Conservation (phyloP, 805 yeast genomes). For the Tetrapisispora taiwanensis region DNA sequence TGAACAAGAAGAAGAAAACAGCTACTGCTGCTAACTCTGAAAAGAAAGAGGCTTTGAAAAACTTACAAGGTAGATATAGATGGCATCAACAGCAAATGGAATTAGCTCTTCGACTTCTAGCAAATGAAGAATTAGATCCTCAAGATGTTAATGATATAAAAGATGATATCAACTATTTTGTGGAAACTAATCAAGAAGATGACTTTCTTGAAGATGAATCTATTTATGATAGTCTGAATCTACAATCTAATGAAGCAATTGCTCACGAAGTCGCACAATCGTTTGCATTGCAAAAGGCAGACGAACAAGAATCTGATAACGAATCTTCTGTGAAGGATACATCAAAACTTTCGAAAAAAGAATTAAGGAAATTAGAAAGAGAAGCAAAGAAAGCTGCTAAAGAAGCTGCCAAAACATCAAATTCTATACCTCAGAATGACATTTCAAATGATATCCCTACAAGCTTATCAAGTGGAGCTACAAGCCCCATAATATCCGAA, state of each 20-base stretch:
- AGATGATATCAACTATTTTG: constrained; percentile 86
- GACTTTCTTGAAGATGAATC: constrained; percentile 91
- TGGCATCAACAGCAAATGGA: constrained; percentile 78
- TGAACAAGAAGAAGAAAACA: constrained; percentile 28
- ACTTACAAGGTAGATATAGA: constrained; percentile 56
- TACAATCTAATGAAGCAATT: constrained; percentile 48
- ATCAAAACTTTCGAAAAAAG: constrained; percentile 26
- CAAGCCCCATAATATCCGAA: constrained; percentile 3
- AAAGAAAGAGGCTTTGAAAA: constrained; percentile 43
- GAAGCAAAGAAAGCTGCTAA: constrained; percentile 31
- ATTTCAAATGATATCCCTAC: not conserved
- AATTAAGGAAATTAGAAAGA: constrained; percentile 27
- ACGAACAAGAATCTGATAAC: constrained; percentile 16
- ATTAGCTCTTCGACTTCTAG: constrained; percentile 63
- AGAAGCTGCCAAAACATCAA: constrained; percentile 21
- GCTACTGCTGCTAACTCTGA: constrained; percentile 25
- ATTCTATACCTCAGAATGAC: constrained; percentile 4
- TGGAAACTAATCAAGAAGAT: constrained; percentile 82
- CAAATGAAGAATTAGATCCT: constrained; percentile 72
- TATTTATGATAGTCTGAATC: constrained; percentile 74
- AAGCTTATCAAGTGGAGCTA: constrained; percentile 4
- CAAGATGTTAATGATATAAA: constrained; percentile 64
- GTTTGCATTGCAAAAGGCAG: constrained; percentile 24
- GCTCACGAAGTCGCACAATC: constrained; percentile 41
- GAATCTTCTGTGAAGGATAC: constrained; percentile 8